Evolutionary conservation across 73 alveolate genomes (phyloP).

Genomic region (Tetrahymena malaccensis): DNA sequence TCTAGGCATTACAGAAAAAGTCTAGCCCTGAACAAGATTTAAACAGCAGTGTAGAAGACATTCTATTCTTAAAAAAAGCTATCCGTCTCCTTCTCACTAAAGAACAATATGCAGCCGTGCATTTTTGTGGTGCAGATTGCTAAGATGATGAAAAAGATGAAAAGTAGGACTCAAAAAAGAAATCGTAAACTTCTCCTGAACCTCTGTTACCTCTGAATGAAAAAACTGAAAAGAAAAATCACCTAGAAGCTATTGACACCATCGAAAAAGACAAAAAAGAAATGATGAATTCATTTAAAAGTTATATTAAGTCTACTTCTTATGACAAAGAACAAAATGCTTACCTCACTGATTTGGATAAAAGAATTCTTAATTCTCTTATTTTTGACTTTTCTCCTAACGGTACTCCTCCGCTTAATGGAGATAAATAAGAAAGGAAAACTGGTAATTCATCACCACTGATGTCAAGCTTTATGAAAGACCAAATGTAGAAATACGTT

Average conservation of each 20-base stretch:
- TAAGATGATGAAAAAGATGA: neutral
- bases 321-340: neutral
- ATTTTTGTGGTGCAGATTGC: neutral
- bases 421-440: too few relatives aligned
- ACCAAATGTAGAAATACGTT: too few relatives aligned
- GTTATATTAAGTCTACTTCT: neutral
- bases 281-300: neutral
- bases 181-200: neutral
- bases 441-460: too few relatives aligned
- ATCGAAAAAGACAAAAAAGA: neutral
- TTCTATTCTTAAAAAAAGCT: neutral
- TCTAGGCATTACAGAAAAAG: neutral
- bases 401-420: too few relatives aligned
- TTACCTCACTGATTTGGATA: neutral
- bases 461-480: too few relatives aligned
- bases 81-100: neutral
- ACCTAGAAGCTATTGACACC: neutral
- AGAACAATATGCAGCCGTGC: neutral
- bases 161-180: neutral
- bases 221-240: neutral
- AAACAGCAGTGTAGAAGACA: neutral
- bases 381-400: neutral
- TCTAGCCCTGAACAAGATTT: neutral
- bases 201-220: neutral
- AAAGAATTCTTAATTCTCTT: neutral